Percentiles rank a stretch among this genome's conserved stretches.
These are phyloP conservation scores for Phytopythium helicoides DNA, from an alignment of 352 stramenopile species.

Conservation along the genomic window DNA sequence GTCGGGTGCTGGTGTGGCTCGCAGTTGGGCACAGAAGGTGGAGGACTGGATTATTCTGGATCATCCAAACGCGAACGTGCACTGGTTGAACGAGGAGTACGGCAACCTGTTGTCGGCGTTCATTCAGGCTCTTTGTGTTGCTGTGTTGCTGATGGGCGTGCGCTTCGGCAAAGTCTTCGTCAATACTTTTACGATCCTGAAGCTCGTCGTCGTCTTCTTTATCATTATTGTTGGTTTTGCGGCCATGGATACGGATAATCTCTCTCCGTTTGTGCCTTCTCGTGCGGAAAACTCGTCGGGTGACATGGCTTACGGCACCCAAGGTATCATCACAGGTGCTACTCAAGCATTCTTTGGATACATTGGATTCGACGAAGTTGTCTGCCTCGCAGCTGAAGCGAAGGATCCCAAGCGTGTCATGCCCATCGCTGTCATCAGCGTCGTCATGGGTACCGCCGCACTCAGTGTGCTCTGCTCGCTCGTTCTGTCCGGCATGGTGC, in stretches of 20 bases:
- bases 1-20: too few species aligned
- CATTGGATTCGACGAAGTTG: too few species aligned
- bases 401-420: too few species aligned
- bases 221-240: constrained; percentile 87
- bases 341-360: too few species aligned
- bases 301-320: too few species aligned
- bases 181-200: constrained; percentile 79
- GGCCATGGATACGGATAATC: constrained; percentile 73
- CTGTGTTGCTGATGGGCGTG: constrained; percentile 72
- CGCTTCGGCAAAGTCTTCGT: constrained; percentile 87
- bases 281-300: too few species aligned
- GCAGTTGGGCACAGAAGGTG: constrained; percentile 92
- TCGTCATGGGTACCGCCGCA: too few species aligned
- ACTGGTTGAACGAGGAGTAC: constrained; percentile 52
- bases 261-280: constrained; percentile 79
- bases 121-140: constrained; percentile 59
- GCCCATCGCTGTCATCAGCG: too few species aligned
- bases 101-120: constrained; percentile 49
- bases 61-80: constrained; percentile 31
- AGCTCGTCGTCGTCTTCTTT: constrained; percentile 79
- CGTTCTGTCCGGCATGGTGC: too few species aligned
- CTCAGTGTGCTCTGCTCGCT: too few species aligned
- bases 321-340: too few species aligned
- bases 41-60: constrained; percentile 56
- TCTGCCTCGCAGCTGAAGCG: too few species aligned